These are phyloP conservation scores for Hygrophila difformis DNA, from an alignment of 257 asterid species.

Conservation along the genomic window DNA sequence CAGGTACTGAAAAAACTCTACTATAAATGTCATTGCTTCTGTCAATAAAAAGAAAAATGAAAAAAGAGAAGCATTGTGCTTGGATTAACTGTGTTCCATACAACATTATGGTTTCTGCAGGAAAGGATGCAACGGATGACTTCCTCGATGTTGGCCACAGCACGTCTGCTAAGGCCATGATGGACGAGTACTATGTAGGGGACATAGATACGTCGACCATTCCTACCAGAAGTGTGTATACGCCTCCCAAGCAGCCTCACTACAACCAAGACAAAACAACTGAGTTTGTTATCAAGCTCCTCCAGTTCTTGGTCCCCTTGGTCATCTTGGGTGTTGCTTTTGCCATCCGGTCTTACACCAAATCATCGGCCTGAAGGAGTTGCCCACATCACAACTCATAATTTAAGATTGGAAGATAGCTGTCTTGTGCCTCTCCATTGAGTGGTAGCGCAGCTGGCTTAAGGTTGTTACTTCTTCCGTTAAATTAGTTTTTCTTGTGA, in stretches of 20 bases:
- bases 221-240: constrained; percentile 37
- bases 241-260: constrained; percentile 34
- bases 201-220: constrained; percentile 46
- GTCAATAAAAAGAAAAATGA: too few species aligned
- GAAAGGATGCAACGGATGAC: constrained; percentile 75
- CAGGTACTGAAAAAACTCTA: constrained; percentile 36
- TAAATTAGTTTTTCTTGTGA: too few species aligned
- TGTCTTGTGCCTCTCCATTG: too few species aligned
- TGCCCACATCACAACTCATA: too few species aligned
- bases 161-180: constrained; percentile 42
- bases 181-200: constrained; percentile 40
- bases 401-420: too few species aligned
- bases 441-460: too few species aligned
- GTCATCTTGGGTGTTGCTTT: constrained; percentile 68
- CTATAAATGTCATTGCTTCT: too few species aligned
- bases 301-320: constrained; percentile 76
- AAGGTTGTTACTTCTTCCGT: too few species aligned
- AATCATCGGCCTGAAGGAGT: constrained; percentile 52
- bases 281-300: constrained; percentile 57
- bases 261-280: constrained; percentile 64
- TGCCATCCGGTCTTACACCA: constrained; percentile 59
- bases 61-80: too few species aligned
- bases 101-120: constrained; percentile 18
- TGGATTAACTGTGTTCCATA: too few species aligned
- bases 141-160: constrained; percentile 58